A percentile compares a stretch with the other conserved stretches of the same genome.
Evolutionary conservation across 495 filamentous ascomycete species (phyloP).

Genomic region (Hypoxylon intermedium): DNA sequence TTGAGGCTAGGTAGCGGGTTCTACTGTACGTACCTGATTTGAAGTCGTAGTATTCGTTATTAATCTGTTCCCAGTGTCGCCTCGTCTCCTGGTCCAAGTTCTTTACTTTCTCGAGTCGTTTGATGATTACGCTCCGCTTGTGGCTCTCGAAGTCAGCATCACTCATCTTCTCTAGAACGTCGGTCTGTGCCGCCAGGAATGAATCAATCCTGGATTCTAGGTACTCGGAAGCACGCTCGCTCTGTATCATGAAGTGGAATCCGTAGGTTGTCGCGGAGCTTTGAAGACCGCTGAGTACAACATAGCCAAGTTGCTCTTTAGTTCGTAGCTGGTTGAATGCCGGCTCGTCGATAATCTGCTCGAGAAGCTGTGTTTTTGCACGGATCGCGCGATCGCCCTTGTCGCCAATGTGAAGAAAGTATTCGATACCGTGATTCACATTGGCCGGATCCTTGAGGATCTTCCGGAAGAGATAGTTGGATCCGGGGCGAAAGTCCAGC

Average conservation of each 20-base stretch:
- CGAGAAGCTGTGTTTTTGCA: conserved; percentile 79
- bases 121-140: conserved; percentile 87
- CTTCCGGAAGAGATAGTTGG: conserved; percentile 85
- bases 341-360: conserved; percentile 90
- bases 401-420: conserved; percentile 80
- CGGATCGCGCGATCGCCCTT: conserved; percentile 69
- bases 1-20: not conserved
- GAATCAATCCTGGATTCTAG: conserved; percentile 85
- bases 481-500: conserved; percentile 76
- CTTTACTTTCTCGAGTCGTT: conserved; percentile 89
- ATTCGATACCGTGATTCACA: conserved; percentile 96
- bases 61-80: conserved; percentile 84
- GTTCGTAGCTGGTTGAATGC: conserved; percentile 93
- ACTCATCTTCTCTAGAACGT: conserved; percentile 74
- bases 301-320: conserved; percentile 97
- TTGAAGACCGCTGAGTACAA: conserved; percentile 83
- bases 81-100: conserved; percentile 84
- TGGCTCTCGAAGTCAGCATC: conserved; percentile 88
- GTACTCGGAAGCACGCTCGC: conserved; percentile 82
- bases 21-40: conserved; percentile 70
- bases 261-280: conserved; percentile 75
- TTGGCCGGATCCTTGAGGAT: conserved; percentile 88
- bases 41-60: conserved; percentile 89
- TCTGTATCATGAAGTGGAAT: conserved; percentile 92
- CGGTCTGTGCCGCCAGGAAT: conserved; percentile 73